A percentile compares a stretch with the other conserved stretches of the same genome.
phyloP scores from a whole-genome alignment of 75 land plant species.

The Picea sitchensis region DNA sequence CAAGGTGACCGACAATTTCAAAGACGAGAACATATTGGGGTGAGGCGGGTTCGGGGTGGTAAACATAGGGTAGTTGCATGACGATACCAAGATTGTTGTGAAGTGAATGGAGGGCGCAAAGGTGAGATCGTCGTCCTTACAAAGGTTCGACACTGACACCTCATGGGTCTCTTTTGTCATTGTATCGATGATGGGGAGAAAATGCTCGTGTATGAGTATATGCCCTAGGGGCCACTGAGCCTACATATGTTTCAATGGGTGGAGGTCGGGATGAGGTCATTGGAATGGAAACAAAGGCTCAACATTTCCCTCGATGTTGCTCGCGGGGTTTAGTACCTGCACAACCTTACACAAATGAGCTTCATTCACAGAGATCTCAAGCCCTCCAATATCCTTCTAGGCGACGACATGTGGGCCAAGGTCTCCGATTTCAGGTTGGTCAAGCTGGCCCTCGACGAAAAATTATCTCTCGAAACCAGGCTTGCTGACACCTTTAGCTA shows the following conservation, averaged over 20 bases:
- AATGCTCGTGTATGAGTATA: conserved; percentile 41
- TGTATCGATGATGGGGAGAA: conserved; percentile 66
- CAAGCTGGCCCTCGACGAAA: no score
- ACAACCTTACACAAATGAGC: no score
- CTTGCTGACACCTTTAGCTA: no score
- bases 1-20: conserved; percentile 70
- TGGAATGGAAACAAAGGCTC: conserved; percentile 67
- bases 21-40: conserved; percentile 52
- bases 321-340: conserved; percentile 51
- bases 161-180: conserved; percentile 64
- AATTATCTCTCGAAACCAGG: no score
- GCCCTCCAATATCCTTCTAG: no score
- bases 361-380: no score
- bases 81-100: conserved; percentile 91
- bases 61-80: conserved; percentile 77
- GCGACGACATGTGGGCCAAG: no score
- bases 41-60: conserved; percentile 68
- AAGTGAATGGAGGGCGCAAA: conserved; percentile 82
- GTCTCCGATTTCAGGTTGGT: no score
- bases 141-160: conserved; percentile 67
- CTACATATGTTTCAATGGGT: conserved; percentile 51
- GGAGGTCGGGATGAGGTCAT: conserved; percentile 38
- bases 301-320: conserved; percentile 80
- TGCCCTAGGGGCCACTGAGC: conserved; percentile 56
- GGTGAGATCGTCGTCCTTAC: conserved; percentile 70